A percentile compares a stretch with the other conserved stretches of the same genome.
Conservation (phyloP, 2,329 filamentous ascomycete genomes). For the Aspergillus cejpii region DNA sequence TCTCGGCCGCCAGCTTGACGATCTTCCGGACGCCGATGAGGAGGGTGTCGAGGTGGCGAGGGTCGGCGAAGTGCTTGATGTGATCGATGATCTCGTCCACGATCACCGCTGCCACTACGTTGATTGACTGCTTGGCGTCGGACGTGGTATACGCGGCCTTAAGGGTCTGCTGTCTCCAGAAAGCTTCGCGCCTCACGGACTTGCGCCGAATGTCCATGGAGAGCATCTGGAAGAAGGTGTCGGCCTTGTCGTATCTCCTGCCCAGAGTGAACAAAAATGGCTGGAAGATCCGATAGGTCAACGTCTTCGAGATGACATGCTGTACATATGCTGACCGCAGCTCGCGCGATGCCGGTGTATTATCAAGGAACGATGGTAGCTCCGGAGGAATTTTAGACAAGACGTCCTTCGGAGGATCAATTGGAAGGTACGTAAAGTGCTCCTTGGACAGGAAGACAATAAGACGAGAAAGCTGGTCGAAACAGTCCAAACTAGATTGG, state of each 20-base stretch:
- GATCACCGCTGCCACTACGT: conserved; percentile 49
- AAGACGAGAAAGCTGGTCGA: conserved; percentile 46
- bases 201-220: conserved; percentile 52
- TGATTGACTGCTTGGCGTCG: conserved; percentile 52
- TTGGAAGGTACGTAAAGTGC: conserved; percentile 48
- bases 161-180: conserved; percentile 54
- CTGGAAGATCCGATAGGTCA: conserved; percentile 52
- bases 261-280: conserved; percentile 54
- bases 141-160: conserved; percentile 52
- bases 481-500: conserved; percentile 46
- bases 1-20: conserved; percentile 53
- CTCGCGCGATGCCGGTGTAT: conserved; percentile 47
- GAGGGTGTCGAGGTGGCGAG: conserved; percentile 46
- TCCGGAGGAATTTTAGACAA: conserved; percentile 47
- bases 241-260: conserved; percentile 50
- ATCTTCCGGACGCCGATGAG: conserved; percentile 48
- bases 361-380: conserved; percentile 50
- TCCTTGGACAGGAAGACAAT: conserved; percentile 48
- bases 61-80: conserved; percentile 49
- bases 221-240: conserved; percentile 50
- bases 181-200: conserved; percentile 51
- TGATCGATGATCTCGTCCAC: conserved; percentile 52
- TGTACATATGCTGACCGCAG: conserved; percentile 50
- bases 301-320: conserved; percentile 51
- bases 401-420: conserved; percentile 46